Evolutionary conservation across 192 early-diverging fungal species (phyloP), one percentile per base, ranked within the genome.

Genomic region (Dimargaris xerosporica): DNA sequence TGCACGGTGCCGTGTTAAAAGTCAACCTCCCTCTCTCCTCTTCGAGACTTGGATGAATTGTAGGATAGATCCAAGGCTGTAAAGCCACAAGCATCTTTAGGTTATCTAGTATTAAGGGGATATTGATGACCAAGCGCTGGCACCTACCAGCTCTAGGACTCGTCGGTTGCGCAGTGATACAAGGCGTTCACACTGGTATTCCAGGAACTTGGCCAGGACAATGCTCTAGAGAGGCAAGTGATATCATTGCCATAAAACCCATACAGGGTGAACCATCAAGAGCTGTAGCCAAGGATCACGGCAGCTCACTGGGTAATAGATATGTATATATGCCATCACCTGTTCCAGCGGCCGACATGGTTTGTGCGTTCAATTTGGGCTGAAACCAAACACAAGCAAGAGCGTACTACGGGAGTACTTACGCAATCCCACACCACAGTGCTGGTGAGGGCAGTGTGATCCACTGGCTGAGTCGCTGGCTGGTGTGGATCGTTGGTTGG

Each of bases 171-270:
- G 58, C 66, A 66, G 69, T 2, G 54, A 51, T n/a, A n/a, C n/a
- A 13, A 34, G 46, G 44, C 48, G 46, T 43, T 54, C 39, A 0
- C 64, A 45, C 5, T 68, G 61, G 17, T 66, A 58, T 17, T 72
- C 70, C 53, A 72, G 7, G 43, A 67, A 72, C 23, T 72, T 72
- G 61, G 56, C 51, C 15, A 72, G 58, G 2, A 72, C 59, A 50
- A 72, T 66, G 26, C 70, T 68, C 70, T 72, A 62, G 3, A 12
- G 13, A 7, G 10, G 5, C 19, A 34, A 41, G 44, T 9, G 9
- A 45, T 45, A 16, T 45, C 9, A 16, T 12, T 9, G 9, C 17
- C 44, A 45, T 12, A 16, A 16, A 12, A 45, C 10, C 44, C 9
- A 12, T 45, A 16, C 17, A 45, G 9, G 10, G 44, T 16, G 44